phyloP scores from a whole-genome alignment of 768 basidiomycete species.

The Tulasnella sp. region DNA sequence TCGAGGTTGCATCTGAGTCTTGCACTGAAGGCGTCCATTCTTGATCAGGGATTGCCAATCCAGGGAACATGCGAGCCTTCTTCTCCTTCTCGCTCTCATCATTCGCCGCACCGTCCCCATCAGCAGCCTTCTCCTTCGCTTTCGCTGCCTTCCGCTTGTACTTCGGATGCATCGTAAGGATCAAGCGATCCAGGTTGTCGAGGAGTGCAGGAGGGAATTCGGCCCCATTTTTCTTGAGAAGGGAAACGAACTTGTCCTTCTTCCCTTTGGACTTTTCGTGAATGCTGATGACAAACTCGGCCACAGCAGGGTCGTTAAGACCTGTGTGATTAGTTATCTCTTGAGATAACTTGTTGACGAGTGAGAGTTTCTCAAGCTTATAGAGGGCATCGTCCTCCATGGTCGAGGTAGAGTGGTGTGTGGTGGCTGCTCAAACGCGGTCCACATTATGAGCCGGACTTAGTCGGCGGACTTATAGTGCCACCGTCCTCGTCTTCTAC shows the following conservation, averaged over 20 bases:
- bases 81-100: slow-evolving; percentile 54
- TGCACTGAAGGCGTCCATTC: slow-evolving; percentile 39
- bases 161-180: slow-evolving; percentile 90
- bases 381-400: slow-evolving; percentile 49
- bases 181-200: slow-evolving; percentile 87
- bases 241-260: slow-evolving; percentile 66
- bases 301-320: slow-evolving; percentile 81
- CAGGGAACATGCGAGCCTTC: slow-evolving; percentile 80
- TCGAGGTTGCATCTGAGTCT: slow-evolving; percentile 29
- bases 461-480: background rate
- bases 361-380: slow-evolving; percentile 84
- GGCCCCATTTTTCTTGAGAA: slow-evolving; percentile 65
- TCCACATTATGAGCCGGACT: slow-evolving; percentile 2
- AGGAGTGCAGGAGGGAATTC: slow-evolving; percentile 84
- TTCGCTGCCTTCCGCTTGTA: slow-evolving; percentile 64
- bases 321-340: slow-evolving; percentile 79
- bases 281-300: slow-evolving; percentile 87
- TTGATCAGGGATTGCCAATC: slow-evolving; percentile 70
- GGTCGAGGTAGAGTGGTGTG: slow-evolving; percentile 1
- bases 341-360: slow-evolving; percentile 84
- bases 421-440: background rate
- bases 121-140: slow-evolving; percentile 23
- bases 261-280: slow-evolving; percentile 68
- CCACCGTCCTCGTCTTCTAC: background rate
- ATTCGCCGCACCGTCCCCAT: slow-evolving; percentile 21